Percentiles rank a stretch among this genome's conserved stretches.
Evolutionary conservation across 306 rosid species (phyloP).

Genomic region (Sesbania bispinosa): DNA sequence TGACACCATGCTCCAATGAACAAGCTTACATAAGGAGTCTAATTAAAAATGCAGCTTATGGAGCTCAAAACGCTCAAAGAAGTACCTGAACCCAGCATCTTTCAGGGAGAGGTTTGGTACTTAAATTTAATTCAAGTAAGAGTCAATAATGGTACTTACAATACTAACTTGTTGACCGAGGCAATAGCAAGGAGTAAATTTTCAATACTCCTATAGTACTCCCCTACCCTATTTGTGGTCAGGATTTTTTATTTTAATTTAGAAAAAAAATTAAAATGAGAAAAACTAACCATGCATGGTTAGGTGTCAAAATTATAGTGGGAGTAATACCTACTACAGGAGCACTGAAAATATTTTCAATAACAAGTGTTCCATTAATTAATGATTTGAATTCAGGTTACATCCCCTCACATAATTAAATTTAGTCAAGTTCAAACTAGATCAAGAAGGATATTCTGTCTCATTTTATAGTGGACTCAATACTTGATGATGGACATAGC

Average conservation of each 20-base stretch:
- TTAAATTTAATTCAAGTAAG: background rate
- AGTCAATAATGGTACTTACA: background rate
- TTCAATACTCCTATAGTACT: no score
- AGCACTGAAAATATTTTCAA: no score
- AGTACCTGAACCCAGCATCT: background rate
- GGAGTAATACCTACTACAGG: no score
- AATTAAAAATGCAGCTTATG: background rate
- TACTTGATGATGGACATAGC: background rate
- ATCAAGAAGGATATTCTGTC: background rate
- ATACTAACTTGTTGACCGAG: background rate
- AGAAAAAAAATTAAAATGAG: no score
- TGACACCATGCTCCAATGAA: background rate
- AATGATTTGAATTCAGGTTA: constrained; percentile 1
- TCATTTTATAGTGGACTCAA: constrained; percentile 2
- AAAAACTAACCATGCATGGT: no score
- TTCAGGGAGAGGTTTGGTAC: background rate
- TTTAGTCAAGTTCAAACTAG: background rate
- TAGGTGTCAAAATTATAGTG: no score
- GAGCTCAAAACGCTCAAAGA: background rate
- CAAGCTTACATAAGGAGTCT: background rate
- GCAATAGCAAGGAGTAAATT: no score
- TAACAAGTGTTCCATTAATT: background rate
- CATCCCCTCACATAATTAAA: background rate
- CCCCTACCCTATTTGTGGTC: no score
- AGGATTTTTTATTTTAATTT: no score